Conservation (phyloP, 2,329 filamentous ascomycete genomes). For the Diplodia intermedia region DNA sequence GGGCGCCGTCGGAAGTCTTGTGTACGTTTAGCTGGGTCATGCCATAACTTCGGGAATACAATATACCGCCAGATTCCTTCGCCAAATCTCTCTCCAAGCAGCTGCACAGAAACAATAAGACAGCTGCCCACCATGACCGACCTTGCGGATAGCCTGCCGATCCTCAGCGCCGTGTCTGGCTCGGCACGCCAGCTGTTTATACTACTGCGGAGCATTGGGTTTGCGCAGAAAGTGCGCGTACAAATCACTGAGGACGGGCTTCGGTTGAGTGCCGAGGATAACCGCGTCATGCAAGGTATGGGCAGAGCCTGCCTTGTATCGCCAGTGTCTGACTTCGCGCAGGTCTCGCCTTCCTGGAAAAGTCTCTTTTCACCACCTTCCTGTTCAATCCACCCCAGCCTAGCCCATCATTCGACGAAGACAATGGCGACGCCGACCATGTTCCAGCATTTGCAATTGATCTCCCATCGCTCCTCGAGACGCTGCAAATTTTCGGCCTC, state of each 20-base stretch:
- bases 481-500: constrained; percentile 91
- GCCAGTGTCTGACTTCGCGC: constrained; percentile 9
- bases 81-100: constrained; percentile 9
- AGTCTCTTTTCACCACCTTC: constrained; percentile 86
- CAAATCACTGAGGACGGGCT: constrained; percentile 86
- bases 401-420: constrained; percentile 36
- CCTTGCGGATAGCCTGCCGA: constrained; percentile 50
- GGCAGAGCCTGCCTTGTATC: not conserved
- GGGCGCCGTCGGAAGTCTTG: constrained; percentile 41
- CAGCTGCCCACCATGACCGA: constrained; percentile 3
- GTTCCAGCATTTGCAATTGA: constrained; percentile 85
- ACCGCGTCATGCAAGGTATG: constrained; percentile 86
- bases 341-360: constrained; percentile 85
- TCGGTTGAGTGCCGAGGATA: constrained; percentile 86
- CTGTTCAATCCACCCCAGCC: constrained; percentile 63
- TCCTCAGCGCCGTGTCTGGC: constrained; percentile 78
- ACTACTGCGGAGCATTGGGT: constrained; percentile 68
- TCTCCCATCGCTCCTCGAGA: constrained; percentile 85
- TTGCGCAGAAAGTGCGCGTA: constrained; percentile 66
- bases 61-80: constrained; percentile 33
- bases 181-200: constrained; percentile 78
- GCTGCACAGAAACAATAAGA: not conserved
- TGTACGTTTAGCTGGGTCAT: constrained; percentile 46
- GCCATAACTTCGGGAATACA: constrained; percentile 42
- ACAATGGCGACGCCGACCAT: constrained; percentile 49